phyloP scores from a whole-genome alignment of 2,329 filamentous ascomycete genomes.

The Boeremia lycopersici region DNA sequence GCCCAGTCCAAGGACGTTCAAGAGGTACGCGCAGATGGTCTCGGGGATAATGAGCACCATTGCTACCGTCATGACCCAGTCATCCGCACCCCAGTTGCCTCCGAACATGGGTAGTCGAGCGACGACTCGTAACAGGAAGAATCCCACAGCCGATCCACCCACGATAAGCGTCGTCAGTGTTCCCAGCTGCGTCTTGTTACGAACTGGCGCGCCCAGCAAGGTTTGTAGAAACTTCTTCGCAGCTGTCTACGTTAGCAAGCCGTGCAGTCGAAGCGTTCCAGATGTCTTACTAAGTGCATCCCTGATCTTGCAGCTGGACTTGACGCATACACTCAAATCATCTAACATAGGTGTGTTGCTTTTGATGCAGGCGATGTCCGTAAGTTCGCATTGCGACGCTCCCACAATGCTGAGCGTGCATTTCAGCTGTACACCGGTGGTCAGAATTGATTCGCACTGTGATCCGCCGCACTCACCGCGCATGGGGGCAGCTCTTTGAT shows the following conservation, averaged over 20 bases:
- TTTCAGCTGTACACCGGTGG: conserved; percentile 18
- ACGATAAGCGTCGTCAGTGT: conserved; percentile 43
- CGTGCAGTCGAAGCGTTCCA: not conserved
- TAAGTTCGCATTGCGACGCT: conserved; percentile 30
- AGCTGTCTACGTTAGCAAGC: conserved; percentile 24
- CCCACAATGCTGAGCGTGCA: conserved; percentile 29
- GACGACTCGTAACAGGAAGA: conserved; percentile 43
- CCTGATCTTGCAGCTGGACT: conserved; percentile 28
- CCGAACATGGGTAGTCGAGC: conserved; percentile 45
- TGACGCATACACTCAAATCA: conserved; percentile 28
- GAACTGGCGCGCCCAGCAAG: conserved; percentile 42
- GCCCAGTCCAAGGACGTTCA: conserved; percentile 52
- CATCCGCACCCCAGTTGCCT: conserved; percentile 48
- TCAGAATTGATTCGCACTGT: not conserved
- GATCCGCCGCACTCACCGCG: conserved; percentile 7
- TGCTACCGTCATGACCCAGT: conserved; percentile 42
- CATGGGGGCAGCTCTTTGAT: conserved; percentile 17
- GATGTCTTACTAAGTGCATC: conserved; percentile 31
- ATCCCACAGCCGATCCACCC: conserved; percentile 42
- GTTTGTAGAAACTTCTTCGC: conserved; percentile 46
- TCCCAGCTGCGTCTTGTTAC: conserved; percentile 46
- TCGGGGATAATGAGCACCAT: conserved; percentile 16
- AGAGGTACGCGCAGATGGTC: conserved; percentile 7
- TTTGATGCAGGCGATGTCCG: conserved; percentile 33
- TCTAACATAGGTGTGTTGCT: conserved; percentile 23